Evolutionary conservation across 257 asterid species (phyloP).

Genomic region (Nicotiana tabacum): DNA sequence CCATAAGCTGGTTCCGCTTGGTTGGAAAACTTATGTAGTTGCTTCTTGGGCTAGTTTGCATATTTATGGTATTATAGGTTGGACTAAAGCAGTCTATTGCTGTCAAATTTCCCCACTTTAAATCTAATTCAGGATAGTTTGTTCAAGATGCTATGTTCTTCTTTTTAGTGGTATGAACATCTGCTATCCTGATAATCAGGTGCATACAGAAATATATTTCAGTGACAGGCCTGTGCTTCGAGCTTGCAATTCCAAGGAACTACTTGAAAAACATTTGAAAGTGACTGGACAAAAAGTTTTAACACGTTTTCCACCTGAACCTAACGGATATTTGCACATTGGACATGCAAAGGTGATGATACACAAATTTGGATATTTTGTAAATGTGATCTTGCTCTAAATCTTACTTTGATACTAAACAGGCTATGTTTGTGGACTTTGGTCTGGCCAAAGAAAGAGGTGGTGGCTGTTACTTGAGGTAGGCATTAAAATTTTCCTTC

Average conservation of each 20-base stretch:
- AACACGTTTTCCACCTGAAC: constrained; percentile 99
- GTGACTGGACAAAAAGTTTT: constrained; percentile 66
- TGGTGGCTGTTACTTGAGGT: constrained; percentile 96
- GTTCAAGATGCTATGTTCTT: background rate
- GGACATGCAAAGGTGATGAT: constrained; percentile 91
- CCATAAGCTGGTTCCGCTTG: background rate
- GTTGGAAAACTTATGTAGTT: background rate
- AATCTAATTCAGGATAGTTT: background rate
- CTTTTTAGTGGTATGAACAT: constrained; percentile 1
- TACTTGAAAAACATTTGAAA: constrained; percentile 77
- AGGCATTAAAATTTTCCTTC: constrained; percentile 14
- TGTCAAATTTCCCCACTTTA: background rate
- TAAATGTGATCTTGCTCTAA: constrained; percentile 7
- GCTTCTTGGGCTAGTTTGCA: background rate
- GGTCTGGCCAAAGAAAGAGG: constrained; percentile 94
- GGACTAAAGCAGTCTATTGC: background rate
- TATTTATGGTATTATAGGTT: background rate
- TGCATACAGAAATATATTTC: constrained; percentile 86
- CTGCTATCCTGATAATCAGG: constrained; percentile 35
- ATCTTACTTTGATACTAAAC: constrained; percentile 13
- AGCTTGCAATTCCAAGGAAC: constrained; percentile 74
- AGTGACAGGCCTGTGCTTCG: constrained; percentile 83
- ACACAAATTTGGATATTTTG: constrained; percentile 4
- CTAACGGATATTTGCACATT: constrained; percentile 92
- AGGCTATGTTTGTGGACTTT: constrained; percentile 99